phyloP scores from a whole-genome alignment of 768 basidiomycete species.

The Tulasnella sp. region DNA sequence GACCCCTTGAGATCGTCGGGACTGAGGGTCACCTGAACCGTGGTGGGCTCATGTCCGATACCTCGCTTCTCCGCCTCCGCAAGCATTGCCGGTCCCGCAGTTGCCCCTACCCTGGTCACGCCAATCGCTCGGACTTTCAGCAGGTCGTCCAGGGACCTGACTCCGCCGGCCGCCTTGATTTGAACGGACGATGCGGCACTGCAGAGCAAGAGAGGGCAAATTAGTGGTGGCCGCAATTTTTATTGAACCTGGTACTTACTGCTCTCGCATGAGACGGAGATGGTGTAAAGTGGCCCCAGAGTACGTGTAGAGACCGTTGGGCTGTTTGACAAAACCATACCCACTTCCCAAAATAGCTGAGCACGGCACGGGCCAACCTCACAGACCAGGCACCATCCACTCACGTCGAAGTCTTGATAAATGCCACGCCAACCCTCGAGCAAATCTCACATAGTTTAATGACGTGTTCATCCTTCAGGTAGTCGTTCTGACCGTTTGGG shows the following conservation, averaged over 20 bases:
- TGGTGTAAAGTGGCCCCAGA: constrained; percentile 28
- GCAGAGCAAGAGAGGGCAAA: not conserved
- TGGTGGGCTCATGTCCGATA: constrained; percentile 23
- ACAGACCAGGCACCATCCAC: not conserved
- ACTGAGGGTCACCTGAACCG: constrained; percentile 25
- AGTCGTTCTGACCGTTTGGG: constrained; percentile 23
- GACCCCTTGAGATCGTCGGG: not conserved
- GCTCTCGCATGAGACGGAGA: constrained; percentile 29
- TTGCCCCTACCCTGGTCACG: constrained; percentile 28
- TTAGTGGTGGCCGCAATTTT: not conserved
- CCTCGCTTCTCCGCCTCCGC: constrained; percentile 27
- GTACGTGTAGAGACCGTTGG: constrained; percentile 28
- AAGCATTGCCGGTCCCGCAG: constrained; percentile 27
- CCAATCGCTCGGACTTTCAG: constrained; percentile 28
- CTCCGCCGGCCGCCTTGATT: constrained; percentile 31
- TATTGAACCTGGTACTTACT: constrained; percentile 3
- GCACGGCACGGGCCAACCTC: no score
- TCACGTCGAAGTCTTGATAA: constrained; percentile 30
- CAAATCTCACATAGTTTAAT: constrained; percentile 30
- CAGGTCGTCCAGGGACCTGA: constrained; percentile 30
- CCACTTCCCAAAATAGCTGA: not conserved
- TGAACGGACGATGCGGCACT: constrained; percentile 24
- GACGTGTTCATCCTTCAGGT: constrained; percentile 29
- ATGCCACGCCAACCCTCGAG: constrained; percentile 28
- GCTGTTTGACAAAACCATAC: constrained; percentile 29